Conservation (phyloP, 306 rosid species). For the Crataegus laevigata region DNA sequence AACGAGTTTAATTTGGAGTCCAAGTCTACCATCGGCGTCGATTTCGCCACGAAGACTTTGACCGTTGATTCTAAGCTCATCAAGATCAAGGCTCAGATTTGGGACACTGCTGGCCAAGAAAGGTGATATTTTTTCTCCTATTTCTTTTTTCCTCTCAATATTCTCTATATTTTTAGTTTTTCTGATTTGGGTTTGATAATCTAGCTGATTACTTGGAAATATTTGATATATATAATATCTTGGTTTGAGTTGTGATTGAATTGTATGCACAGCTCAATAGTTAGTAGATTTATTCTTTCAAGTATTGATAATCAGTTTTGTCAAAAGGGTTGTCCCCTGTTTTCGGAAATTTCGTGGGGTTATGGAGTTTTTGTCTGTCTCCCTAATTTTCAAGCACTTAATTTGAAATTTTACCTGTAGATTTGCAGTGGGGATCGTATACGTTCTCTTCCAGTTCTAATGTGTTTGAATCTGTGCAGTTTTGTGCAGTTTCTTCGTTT, state of each 20-base stretch:
- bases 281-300: not conserved
- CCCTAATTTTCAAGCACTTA: not conserved
- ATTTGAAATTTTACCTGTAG: not conserved
- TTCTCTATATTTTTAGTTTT: not conserved
- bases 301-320: not conserved
- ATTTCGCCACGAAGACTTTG: conserved; percentile 81
- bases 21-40: conserved; percentile 85
- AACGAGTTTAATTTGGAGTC: conserved; percentile 86
- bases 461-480: too few species aligned
- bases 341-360: not conserved
- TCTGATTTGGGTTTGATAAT: conserved; percentile 8
- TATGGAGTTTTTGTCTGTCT: not conserved
- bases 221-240: not conserved
- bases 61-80: conserved; percentile 57
- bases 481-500: too few species aligned
- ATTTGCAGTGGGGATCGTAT: not conserved
- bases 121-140: conserved; percentile 27
- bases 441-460: too few species aligned
- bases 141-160: not conserved
- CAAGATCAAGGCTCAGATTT: conserved; percentile 75
- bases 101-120: conserved; percentile 96
- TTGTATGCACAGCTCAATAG: not conserved
- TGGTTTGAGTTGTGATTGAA: not conserved
- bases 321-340: not conserved
- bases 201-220: not conserved